Conservation (phyloP, 1,284 basidiomycete species). For the Cystobasidium sp. region DNA sequence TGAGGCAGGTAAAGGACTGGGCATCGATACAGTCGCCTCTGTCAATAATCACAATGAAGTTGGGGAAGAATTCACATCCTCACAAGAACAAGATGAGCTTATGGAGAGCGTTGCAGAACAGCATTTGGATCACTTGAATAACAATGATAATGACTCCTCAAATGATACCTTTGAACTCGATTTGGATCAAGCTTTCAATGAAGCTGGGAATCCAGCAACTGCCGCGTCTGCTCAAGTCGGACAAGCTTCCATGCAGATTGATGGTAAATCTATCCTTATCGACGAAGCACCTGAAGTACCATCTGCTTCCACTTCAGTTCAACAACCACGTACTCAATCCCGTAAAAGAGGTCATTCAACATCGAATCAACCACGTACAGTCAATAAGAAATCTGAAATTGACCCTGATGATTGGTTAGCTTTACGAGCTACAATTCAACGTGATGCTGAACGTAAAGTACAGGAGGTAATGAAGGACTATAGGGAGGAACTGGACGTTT, state of each 20-base stretch:
- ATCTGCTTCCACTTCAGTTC: neutral
- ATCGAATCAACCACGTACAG: slow-evolving; percentile 25
- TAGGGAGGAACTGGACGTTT: slow-evolving; percentile 71
- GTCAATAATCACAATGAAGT: slow-evolving; percentile 8
- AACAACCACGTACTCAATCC: slow-evolving; percentile 16
- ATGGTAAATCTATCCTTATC: slow-evolving; percentile 54
- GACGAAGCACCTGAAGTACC: slow-evolving; percentile 12
- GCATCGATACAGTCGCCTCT: slow-evolving; percentile 21
- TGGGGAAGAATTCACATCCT: neutral
- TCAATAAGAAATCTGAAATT: slow-evolving; percentile 6
- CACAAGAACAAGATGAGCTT: slow-evolving; percentile 29
- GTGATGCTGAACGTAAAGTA: slow-evolving; percentile 54
- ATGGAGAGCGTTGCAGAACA: slow-evolving; percentile 20
- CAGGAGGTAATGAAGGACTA: slow-evolving; percentile 56
- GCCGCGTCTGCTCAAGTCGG: slow-evolving; percentile 3
- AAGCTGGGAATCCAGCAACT: neutral
- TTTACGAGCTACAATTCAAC: slow-evolving; percentile 61
- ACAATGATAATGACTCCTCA: slow-evolving; percentile 9
- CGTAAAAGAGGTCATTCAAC: slow-evolving; percentile 44
- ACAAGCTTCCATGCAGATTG: slow-evolving; percentile 58
- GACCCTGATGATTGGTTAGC: slow-evolving; percentile 66
- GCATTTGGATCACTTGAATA: neutral
- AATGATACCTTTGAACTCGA: slow-evolving; percentile 43
- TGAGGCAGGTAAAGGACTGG: slow-evolving; percentile 26
- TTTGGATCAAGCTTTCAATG: slow-evolving; percentile 32